A percentile compares a stretch with the other conserved stretches of the same genome.
Conservation (phyloP, 176 grass and related monocot genomes). For the Phoenix roebelenii region DNA sequence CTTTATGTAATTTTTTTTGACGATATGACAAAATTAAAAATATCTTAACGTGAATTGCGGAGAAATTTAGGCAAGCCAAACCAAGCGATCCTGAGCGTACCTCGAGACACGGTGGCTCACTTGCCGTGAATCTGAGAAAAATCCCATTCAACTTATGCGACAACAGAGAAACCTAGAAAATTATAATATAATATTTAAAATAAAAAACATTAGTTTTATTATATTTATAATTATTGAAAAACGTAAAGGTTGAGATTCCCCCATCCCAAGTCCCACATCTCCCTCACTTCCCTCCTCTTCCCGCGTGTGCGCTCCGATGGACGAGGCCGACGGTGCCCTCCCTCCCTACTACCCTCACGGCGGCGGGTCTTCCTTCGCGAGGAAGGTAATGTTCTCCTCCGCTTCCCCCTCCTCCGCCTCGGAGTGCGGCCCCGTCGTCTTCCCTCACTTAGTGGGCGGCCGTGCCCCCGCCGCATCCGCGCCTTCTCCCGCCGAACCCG, state of each 20-base stretch:
- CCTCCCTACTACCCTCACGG: slow-evolving; percentile 8
- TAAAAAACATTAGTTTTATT: too few relatives aligned
- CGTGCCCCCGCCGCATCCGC: not conserved
- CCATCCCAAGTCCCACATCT: slow-evolving; percentile 20
- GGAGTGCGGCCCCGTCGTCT: not conserved
- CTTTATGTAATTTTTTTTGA: too few relatives aligned
- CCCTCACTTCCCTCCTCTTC: slow-evolving; percentile 29
- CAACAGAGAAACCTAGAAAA: too few relatives aligned
- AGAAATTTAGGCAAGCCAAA: too few relatives aligned
- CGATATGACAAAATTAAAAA: too few relatives aligned
- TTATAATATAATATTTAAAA: too few relatives aligned
- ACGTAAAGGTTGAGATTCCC: slow-evolving; percentile 18
- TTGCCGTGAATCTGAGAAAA: too few relatives aligned
- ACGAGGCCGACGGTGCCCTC: slow-evolving; percentile 6
- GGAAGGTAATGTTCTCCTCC: not conserved
- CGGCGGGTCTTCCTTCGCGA: slow-evolving; percentile 10
- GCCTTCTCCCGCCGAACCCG: not conserved
- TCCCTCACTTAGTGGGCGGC: not conserved
- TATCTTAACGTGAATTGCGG: too few relatives aligned
- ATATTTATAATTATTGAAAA: not conserved
- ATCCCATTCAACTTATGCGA: too few relatives aligned
- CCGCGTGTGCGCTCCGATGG: slow-evolving; percentile 17
- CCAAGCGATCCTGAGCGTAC: too few relatives aligned
- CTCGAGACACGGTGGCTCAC: too few relatives aligned
- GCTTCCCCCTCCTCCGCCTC: slow-evolving; percentile 9